Evolutionary conservation across 768 basidiomycete genomes (phyloP), one percentile per base, ranked within the genome.

Genomic region (Psilocybe subaeruginosa): DNA sequence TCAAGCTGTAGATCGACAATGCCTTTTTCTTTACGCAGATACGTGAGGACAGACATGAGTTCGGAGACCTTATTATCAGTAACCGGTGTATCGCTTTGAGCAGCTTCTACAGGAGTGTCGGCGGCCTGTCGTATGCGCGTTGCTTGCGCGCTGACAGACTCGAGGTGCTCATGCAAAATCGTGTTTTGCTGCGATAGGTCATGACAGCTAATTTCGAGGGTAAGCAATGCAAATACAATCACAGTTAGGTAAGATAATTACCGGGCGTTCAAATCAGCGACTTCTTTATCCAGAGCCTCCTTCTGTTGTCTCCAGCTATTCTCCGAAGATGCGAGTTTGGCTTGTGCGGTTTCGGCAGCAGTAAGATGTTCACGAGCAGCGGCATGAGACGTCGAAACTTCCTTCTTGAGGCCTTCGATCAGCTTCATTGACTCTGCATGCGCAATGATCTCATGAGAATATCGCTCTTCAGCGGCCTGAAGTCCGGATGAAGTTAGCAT

Each of bases 1-100:
- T 95, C 91, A 27, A 93, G 80, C 64, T 95, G 92, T 33, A 95
- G 82, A 66, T 96, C 93, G 48, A 92, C 89, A 55, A 96, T 93
- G 71, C 95, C 93, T 75, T 96, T 95, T 80, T 95, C 94, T 69
- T 90, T 93, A 45, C 94, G 84, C 35, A 96, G 77, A 73, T 92
- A 95, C 2, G 87, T 82, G 46, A 95, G 87, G 29, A 94, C 89
- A 16, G 89, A 84, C 30, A 90, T 89, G 19, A 94, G 75, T 64
- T 93, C 92, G 0, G 88, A 79, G 8, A 91, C 64, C 69, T 92
- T 89, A 1, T 80, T 79, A 63, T 91, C 90, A 3, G 77, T 68
- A 61, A 88, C 86, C 16, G 73, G 68, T 17, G 85, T 85, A 47
- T 85, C 87, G 4, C 71, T 79, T 12, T 77, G 62, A 12, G 75